Evolutionary conservation across 2,329 filamentous ascomycete genomes (phyloP).

Genomic region (Coleophoma cylindrospora): DNA sequence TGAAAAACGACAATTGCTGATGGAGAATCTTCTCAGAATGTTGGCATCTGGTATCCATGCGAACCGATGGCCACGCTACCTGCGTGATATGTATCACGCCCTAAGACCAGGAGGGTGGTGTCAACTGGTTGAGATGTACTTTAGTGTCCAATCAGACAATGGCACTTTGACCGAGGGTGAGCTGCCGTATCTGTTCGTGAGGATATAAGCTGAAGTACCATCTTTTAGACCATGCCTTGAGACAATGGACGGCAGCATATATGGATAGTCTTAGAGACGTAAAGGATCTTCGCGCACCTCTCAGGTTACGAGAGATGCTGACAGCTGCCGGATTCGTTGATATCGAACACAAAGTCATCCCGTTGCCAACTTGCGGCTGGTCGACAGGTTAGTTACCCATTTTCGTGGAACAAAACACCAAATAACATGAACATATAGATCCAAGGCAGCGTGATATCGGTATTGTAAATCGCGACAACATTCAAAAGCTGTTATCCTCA

Average conservation of each 20-base stretch:
- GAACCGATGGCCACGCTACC: slow-evolving; percentile 68
- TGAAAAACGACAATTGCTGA: too few species aligned
- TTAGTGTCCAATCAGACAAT: slow-evolving; percentile 80
- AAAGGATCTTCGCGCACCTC: slow-evolving; percentile 63
- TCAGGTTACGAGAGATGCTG: slow-evolving; percentile 41
- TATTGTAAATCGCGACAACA: slow-evolving; percentile 45
- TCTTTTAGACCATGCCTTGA: slow-evolving; percentile 53
- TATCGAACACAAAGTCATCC: slow-evolving; percentile 60
- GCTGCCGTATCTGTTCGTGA: slow-evolving; percentile 11
- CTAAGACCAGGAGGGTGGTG: slow-evolving; percentile 76
- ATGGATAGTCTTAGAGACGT: slow-evolving; percentile 53
- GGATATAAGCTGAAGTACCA: slow-evolving; percentile 1
- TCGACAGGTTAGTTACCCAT: slow-evolving; percentile 48
- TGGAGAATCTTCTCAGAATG: slow-evolving; percentile 4
- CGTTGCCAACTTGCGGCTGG: slow-evolving; percentile 67
- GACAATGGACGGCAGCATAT: slow-evolving; percentile 63
- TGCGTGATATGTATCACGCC: slow-evolving; percentile 69
- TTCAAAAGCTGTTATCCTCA: slow-evolving; percentile 48
- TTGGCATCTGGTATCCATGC: slow-evolving; percentile 21
- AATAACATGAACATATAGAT: slow-evolving; percentile 30
- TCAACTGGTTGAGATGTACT: slow-evolving; percentile 84
- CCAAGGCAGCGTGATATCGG: slow-evolving; percentile 48
- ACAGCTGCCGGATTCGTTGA: slow-evolving; percentile 56
- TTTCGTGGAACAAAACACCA: not conserved
- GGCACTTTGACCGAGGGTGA: slow-evolving; percentile 64